Evolutionary conservation across 2,329 filamentous ascomycete genomes (phyloP), one percentile per base, ranked within the genome.

Genomic region (Cytospora paraplurivora): DNA sequence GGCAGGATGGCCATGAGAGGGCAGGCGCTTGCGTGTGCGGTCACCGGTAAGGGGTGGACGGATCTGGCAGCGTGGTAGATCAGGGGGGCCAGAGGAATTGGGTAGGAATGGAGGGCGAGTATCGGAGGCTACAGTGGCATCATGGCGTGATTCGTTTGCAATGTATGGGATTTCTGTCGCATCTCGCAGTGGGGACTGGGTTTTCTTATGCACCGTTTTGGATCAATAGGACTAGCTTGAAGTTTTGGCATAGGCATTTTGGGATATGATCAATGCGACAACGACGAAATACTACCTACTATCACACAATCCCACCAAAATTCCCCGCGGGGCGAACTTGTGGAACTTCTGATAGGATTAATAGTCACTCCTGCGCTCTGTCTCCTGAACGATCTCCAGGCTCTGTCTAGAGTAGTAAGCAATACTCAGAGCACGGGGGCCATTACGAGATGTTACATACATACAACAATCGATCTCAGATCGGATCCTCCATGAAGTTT

Each of bases 1-100:
- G 70, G 68, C 34, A 72, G 77, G 11, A 63, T 84, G 62, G 62
- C 68, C 35, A 70, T 68, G 5, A 80, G 78, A 66, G 79, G 78
- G 0, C 76, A 80, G 64, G 73, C 77, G 37, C 72, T 83, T 10
- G 73, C 75, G 7, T 70, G 75, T 17, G 72, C 76, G 17, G 67
- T 81, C 49, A 76, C 76, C 68, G 73, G 67, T 34, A 76, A 74
- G 66, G 70, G 63, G 33, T 82, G 79, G 80, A 53, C 64, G 34
- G 73, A 76, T n/a, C 32, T 72, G 41, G 73, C 64, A 12, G 51
- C 41, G 15, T 62, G 52, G 60, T 62, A 27, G 51, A 56, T 27
- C 27, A 27, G 8, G n/a, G n/a, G 44, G 44, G 44, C 44, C 44
- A 7, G 19, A 44, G 4, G 7, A 11, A 10, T 10, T 19, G 7